phyloP scores from a whole-genome alignment of 768 basidiomycete genomes.

The Rhizopogon sp. region DNA sequence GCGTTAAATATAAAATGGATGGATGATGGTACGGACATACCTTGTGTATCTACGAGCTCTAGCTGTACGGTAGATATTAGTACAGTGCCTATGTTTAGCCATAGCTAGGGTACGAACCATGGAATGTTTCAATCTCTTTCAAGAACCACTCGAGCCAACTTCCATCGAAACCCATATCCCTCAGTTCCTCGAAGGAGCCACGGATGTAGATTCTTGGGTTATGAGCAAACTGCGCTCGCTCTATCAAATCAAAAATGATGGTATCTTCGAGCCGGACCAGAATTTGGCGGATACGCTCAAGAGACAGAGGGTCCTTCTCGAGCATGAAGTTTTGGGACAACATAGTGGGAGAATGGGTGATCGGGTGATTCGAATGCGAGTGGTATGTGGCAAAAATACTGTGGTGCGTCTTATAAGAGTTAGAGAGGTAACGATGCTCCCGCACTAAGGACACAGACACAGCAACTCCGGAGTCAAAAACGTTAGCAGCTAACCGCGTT shows the following conservation, averaged over 20 bases:
- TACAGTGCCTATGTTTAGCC: constrained; percentile 1
- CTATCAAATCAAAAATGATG: constrained; percentile 97
- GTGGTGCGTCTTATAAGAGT: constrained; percentile 2
- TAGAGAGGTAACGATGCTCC: too few relatives aligned
- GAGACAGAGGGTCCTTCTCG: constrained; percentile 69
- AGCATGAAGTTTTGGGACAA: constrained; percentile 65
- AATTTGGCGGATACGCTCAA: constrained; percentile 85
- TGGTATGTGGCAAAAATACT: background rate
- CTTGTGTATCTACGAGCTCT: constrained; percentile 95
- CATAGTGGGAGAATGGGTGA: constrained; percentile 30
- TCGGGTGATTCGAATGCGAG: background rate
- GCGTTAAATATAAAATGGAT: background rate
- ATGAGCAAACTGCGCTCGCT: constrained; percentile 94
- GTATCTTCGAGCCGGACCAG: constrained; percentile 93
- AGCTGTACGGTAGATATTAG: constrained; percentile 43
- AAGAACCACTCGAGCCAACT: constrained; percentile 99
- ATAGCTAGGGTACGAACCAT: constrained; percentile 59
- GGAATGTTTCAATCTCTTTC: constrained; percentile 91
- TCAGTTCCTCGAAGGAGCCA: constrained; percentile 75
- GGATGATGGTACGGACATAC: constrained; percentile 31
- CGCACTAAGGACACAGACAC: too few relatives aligned
- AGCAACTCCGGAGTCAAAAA: too few relatives aligned
- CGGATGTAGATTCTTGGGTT: constrained; percentile 85
- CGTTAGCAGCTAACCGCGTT: too few relatives aligned
- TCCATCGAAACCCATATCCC: constrained; percentile 67